Evolutionary conservation across 2,329 filamentous ascomycete species (phyloP), one percentile per base, ranked within the genome.

Genomic region (Penicillium sp.): DNA sequence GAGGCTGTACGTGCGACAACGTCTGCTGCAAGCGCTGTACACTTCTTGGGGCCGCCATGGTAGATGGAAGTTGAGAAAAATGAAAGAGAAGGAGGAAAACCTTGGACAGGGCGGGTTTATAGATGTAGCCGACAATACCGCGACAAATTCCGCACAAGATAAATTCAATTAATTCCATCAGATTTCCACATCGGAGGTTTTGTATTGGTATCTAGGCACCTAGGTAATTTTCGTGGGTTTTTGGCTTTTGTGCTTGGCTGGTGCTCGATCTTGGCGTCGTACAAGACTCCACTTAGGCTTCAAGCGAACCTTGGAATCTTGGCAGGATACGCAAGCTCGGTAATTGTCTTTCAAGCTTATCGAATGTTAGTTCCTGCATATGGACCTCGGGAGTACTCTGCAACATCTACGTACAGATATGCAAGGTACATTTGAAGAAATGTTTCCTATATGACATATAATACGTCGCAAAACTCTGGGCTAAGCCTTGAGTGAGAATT

Each of bases 11-110:
- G 49, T 72, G 69, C n/a, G 64, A 65, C 31, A 66, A 58, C 10
- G 64, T 70, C 54, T 68, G 67, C 49, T 68, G 65, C 46, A 71
- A 60, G 45, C 68, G 65, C 47, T 67, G 65, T 50, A 69, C 62
- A 55, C 58, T 63, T 27, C 60, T 51, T 3, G 57, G 49, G 42
- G 63, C 54, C 34, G 65, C 59, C 66, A 70, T 70, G 34, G 16
- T 57, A 31, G 34, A 46, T 23, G 18, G 31, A 54, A 42, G 34
- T 35, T 50, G 40, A 41, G 46, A 29, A 38, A 16, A 44, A 37
- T 10, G 25, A 46, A 42, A 31, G 32, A 34, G 23, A 3, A n/a
- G 35, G 34, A 42, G 42, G 34, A 39, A 46, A 38, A 16, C 8
- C 3, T 5, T 41, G 55, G 41, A 49, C 18, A 52, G 34, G 27